Evolutionary conservation across 768 basidiomycete genomes (phyloP).

Genomic region (Lactifluus echinatus): DNA sequence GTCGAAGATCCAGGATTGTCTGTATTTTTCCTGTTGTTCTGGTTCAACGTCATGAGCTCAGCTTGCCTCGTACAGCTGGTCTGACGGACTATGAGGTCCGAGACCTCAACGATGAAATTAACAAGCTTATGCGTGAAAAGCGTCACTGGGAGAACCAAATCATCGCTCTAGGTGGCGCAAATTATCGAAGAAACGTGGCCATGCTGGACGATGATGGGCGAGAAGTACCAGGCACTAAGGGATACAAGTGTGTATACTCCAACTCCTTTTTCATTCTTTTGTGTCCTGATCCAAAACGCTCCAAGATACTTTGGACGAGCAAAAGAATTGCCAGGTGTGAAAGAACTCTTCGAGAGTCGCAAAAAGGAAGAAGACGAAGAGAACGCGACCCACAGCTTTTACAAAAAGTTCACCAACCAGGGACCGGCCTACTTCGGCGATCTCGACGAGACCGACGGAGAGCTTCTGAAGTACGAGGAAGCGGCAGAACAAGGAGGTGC

Average conservation of each 20-base stretch:
- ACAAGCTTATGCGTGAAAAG: slow-evolving; percentile 91
- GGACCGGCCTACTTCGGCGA: slow-evolving; percentile 90
- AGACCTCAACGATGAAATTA: slow-evolving; percentile 96
- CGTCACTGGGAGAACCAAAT: slow-evolving; percentile 98
- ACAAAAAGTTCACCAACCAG: slow-evolving; percentile 84
- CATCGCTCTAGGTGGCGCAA: slow-evolving; percentile 90
- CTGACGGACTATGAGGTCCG: slow-evolving; percentile 93
- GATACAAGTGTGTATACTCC: slow-evolving; percentile 67
- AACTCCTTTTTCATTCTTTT: neutral
- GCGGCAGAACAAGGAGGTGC: slow-evolving; percentile 66
- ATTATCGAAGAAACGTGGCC: slow-evolving; percentile 87
- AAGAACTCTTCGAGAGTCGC: slow-evolving; percentile 84
- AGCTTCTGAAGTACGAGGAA: slow-evolving; percentile 63
- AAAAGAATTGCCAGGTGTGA: slow-evolving; percentile 90
- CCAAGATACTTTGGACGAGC: slow-evolving; percentile 94
- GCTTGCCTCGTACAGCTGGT: slow-evolving; percentile 47
- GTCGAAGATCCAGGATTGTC: slow-evolving; percentile 94
- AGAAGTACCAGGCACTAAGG: slow-evolving; percentile 93
- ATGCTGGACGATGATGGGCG: slow-evolving; percentile 94
- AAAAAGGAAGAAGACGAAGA: slow-evolving; percentile 89
- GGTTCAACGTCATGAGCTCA: neutral
- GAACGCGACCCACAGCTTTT: slow-evolving; percentile 61
- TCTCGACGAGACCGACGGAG: slow-evolving; percentile 65
- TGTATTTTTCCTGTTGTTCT: slow-evolving; percentile 23
- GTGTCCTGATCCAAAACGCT: neutral